Evolutionary conservation across 2,329 filamentous ascomycete genomes (phyloP), one percentile per base, ranked within the genome.

Genomic region (Penicillium paneum): DNA sequence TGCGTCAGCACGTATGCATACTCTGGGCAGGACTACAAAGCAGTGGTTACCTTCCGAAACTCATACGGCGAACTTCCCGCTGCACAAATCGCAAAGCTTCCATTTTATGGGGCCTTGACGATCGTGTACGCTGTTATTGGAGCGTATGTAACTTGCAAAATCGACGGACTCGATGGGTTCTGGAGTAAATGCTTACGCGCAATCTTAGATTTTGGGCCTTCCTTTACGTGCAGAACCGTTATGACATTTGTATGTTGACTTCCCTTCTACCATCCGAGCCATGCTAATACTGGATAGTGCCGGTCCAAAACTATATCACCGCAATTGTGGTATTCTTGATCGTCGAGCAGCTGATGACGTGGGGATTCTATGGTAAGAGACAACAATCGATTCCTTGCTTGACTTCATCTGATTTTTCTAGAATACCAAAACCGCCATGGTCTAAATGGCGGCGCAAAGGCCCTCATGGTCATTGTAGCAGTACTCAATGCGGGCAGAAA

Each of bases 261-360:
- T 26, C 17, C 13, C 4, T 31, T 29, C 17, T 26, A 3, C 34
- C 45, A 24, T n/a, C 48, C n/a, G 15, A 28, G 34, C 6, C 13
- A 36, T 49, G 62, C 73, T 81, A 64, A 79, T 57, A 11, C 41
- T 19, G 40, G 50, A 7, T 57, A 90, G 86, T 99, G 68, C 88
- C 95, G 15, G 94, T 99, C 2, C 94, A 99, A 74, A 99, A 99
- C 72, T 99, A 99, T 74, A 97, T 99, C 65, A 99, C 94, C 0
- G 93, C 94, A 10, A 99, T 97, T 57, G 80, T 99, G 46, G 85
- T 94, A 49, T 99, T 99, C 76, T 78, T 99, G 40, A 90, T 97
- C 15, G 76, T 97, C 15, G 94, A 99, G 73, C 96, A 97, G 86
- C 79, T 97, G 68, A 92, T 97, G 84, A 99, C 94, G 2, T 99